Conservation (phyloP, 2,329 filamentous ascomycete species). For the Ophiostoma montium region DNA sequence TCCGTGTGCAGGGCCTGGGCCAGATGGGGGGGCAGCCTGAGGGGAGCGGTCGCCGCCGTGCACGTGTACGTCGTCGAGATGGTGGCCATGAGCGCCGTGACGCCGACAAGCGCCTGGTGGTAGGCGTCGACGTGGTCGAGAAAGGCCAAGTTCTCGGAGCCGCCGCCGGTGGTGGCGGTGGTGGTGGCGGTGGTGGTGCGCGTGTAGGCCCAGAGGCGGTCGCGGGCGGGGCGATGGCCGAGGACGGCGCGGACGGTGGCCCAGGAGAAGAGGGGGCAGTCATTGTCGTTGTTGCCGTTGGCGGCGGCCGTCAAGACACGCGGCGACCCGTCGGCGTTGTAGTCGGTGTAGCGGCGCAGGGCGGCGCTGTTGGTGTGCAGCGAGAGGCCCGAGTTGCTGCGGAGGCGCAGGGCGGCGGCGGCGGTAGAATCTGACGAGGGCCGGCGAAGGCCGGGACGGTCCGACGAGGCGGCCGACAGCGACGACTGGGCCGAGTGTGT, state of each 20-base stretch:
- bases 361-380: constrained; percentile 30
- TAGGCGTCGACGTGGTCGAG: constrained; percentile 34
- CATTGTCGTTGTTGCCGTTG: constrained; percentile 20
- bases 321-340: constrained; percentile 26
- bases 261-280: constrained; percentile 21
- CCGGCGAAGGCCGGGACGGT: background rate
- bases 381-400: constrained; percentile 32
- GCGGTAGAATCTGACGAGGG: too few relatives aligned
- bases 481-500: background rate
- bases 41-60: constrained; percentile 25
- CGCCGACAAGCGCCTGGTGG: constrained; percentile 24
- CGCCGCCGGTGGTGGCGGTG: constrained; percentile 20
- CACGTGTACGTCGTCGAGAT: constrained; percentile 23
- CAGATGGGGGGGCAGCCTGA: constrained; percentile 27
- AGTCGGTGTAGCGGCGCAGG: constrained; percentile 32
- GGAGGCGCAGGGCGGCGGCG: constrained; percentile 18
- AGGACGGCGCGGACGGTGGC: constrained; percentile 37
- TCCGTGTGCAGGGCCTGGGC: constrained; percentile 29
- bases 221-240: constrained; percentile 31
- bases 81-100: constrained; percentile 24
- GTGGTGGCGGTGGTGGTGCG: too few relatives aligned
- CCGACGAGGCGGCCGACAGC: too few relatives aligned
- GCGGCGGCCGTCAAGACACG: constrained; percentile 14
- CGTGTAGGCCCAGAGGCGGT: constrained; percentile 35
- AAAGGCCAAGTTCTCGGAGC: constrained; percentile 36